Conservation (phyloP, 495 filamentous ascomycete genomes). For the Bathelium albidoporum region DNA sequence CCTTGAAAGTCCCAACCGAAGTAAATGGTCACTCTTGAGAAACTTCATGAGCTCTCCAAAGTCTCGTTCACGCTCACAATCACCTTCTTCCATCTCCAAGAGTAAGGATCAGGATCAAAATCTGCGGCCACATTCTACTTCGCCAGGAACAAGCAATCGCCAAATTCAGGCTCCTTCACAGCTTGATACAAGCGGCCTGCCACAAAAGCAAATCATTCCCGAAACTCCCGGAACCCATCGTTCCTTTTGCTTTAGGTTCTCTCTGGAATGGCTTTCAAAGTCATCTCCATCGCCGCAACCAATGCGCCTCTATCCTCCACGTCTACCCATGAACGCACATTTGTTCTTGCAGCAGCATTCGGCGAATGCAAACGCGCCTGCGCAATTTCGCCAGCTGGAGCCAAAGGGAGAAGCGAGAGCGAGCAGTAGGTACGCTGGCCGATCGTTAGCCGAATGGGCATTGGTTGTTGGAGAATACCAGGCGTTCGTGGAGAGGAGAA, state of each 20-base stretch:
- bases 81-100: background rate
- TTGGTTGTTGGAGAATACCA: constrained; percentile 79
- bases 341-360: constrained; percentile 36
- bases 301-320: constrained; percentile 57
- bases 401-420: constrained; percentile 25
- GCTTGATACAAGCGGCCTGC: too few relatives aligned
- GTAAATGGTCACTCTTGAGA: constrained; percentile 16
- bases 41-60: constrained; percentile 16
- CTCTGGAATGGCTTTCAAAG: constrained; percentile 61
- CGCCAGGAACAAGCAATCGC: background rate
- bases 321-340: constrained; percentile 65
- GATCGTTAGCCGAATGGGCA: constrained; percentile 87
- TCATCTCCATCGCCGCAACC: constrained; percentile 43
- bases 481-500: constrained; percentile 79
- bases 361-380: background rate
- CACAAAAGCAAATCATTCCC: too few relatives aligned
- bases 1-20: constrained; percentile 1
- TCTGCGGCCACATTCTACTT: background rate
- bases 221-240: constrained; percentile 42
- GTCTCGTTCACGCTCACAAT: constrained; percentile 16
- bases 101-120: background rate
- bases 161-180: background rate
- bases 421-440: constrained; percentile 65
- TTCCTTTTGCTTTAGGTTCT: constrained; percentile 65
- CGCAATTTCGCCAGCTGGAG: constrained; percentile 16